Percentiles rank a stretch among this genome's conserved stretches.
Evolutionary conservation across 108 stramenopile species (phyloP).

Genomic region (Cyclotella cryptica): DNA sequence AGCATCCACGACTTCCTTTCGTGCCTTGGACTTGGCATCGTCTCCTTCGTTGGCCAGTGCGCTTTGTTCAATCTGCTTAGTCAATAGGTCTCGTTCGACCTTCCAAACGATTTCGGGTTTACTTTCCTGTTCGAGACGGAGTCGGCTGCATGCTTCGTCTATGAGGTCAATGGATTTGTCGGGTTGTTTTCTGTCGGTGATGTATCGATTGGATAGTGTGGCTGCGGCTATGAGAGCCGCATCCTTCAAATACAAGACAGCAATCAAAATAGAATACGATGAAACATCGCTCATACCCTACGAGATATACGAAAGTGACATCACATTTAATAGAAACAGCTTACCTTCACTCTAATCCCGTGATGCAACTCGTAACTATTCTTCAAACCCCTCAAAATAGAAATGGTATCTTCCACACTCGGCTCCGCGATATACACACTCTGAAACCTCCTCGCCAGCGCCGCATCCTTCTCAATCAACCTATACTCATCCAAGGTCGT

Average conservation of each 20-base stretch:
- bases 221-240: conserved; percentile 94
- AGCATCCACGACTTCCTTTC: conserved; percentile 58
- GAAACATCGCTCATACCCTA: too few species aligned
- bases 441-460: conserved; percentile 96
- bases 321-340: not conserved
- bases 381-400: conserved; percentile 94
- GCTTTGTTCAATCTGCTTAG: conserved; percentile 82
- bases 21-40: conserved; percentile 55
- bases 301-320: too few species aligned
- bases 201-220: conserved; percentile 91
- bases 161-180: conserved; percentile 95
- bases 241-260: conserved; percentile 51
- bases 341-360: conserved; percentile 84
- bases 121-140: conserved; percentile 78
- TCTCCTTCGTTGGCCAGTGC: conserved; percentile 76
- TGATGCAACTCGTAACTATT: conserved; percentile 88
- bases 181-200: conserved; percentile 92
- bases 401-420: conserved; percentile 91
- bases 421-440: conserved; percentile 93
- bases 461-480: conserved; percentile 94
- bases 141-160: conserved; percentile 90
- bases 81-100: conserved; percentile 75
- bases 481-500: conserved; percentile 97
- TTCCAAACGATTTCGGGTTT: conserved; percentile 86
- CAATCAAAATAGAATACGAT: too few species aligned